Percentiles rank a stretch among this genome's conserved stretches.
phyloP scores from a whole-genome alignment of 2,329 filamentous ascomycete genomes.

The Diaporthe citriasiana region DNA sequence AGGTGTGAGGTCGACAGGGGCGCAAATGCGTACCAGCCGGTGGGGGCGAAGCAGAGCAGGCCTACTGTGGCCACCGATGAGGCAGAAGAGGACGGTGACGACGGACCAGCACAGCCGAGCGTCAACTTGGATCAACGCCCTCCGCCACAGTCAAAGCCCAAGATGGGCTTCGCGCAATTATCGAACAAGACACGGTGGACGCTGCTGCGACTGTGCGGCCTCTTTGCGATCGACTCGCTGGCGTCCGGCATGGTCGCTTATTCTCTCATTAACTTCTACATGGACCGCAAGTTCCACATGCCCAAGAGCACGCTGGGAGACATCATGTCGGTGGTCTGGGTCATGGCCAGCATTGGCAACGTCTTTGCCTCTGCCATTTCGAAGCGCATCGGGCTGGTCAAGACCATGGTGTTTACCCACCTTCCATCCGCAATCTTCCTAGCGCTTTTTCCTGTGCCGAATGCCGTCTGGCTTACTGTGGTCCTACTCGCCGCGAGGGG shows the following conservation, averaged over 20 bases:
- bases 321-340: slow-evolving; percentile 67
- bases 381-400: slow-evolving; percentile 72
- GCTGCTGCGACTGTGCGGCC: slow-evolving; percentile 72
- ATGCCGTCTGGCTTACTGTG: slow-evolving; percentile 65
- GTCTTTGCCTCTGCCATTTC: slow-evolving; percentile 68
- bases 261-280: slow-evolving; percentile 42
- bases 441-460: slow-evolving; percentile 71
- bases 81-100: slow-evolving; percentile 47
- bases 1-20: slow-evolving; percentile 33
- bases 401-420: slow-evolving; percentile 84
- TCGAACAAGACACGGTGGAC: slow-evolving; percentile 37
- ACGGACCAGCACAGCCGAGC: slow-evolving; percentile 34
- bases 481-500: slow-evolving; percentile 73
- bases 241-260: slow-evolving; percentile 77
- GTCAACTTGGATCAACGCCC: not conserved
- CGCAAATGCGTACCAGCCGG: slow-evolving; percentile 58
- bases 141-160: slow-evolving; percentile 15
- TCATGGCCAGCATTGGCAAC: slow-evolving; percentile 66
- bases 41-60: slow-evolving; percentile 43
- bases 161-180: slow-evolving; percentile 31
- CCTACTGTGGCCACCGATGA: slow-evolving; percentile 46
- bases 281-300: slow-evolving; percentile 50
- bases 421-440: slow-evolving; percentile 77
- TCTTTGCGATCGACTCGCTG: slow-evolving; percentile 79
- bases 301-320: slow-evolving; percentile 65